Conservation (phyloP, 2,329 filamentous ascomycete species). For the Monilinia aucupariae region DNA sequence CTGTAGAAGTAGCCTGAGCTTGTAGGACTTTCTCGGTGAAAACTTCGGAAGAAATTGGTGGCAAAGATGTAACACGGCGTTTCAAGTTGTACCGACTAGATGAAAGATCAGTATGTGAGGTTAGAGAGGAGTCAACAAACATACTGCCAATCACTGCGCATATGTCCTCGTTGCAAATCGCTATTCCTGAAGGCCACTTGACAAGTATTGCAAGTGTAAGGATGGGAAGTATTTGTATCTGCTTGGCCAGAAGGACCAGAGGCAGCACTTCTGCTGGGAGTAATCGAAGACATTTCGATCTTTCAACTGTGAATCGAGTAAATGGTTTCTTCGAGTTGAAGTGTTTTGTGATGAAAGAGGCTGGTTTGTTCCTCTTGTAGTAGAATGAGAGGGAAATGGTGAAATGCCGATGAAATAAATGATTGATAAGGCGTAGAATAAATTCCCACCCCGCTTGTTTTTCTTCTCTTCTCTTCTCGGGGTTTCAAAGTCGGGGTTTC, state of each 20-base stretch:
- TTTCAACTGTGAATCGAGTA: not conserved
- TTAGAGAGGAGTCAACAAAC: constrained; percentile 38
- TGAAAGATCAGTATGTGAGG: constrained; percentile 22
- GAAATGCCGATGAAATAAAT: not conserved
- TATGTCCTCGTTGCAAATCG: constrained; percentile 88
- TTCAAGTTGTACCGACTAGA: constrained; percentile 89
- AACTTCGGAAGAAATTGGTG: constrained; percentile 83
- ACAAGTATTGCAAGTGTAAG: constrained; percentile 97
- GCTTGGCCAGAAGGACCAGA: constrained; percentile 12
- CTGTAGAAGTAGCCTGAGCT: constrained; percentile 76
- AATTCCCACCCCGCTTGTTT: constrained; percentile 8
- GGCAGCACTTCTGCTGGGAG: constrained; percentile 36
- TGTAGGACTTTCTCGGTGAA: constrained; percentile 95
- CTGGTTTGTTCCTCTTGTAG: no score
- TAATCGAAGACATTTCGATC: constrained; percentile 46
- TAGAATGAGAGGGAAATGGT: not conserved
- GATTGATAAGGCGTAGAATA: constrained; percentile 10
- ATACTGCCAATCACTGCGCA: constrained; percentile 99
- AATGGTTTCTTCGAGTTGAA: not conserved
- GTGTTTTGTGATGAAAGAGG: constrained; percentile 4
- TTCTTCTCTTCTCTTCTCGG: not conserved
- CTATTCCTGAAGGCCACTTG: constrained; percentile 93
- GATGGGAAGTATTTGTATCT: constrained; percentile 55
- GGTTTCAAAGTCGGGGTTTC: not conserved
- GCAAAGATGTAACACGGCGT: constrained; percentile 82